Conservation (phyloP, 768 basidiomycete genomes). For the Tubosaeta brunneosetosa region DNA sequence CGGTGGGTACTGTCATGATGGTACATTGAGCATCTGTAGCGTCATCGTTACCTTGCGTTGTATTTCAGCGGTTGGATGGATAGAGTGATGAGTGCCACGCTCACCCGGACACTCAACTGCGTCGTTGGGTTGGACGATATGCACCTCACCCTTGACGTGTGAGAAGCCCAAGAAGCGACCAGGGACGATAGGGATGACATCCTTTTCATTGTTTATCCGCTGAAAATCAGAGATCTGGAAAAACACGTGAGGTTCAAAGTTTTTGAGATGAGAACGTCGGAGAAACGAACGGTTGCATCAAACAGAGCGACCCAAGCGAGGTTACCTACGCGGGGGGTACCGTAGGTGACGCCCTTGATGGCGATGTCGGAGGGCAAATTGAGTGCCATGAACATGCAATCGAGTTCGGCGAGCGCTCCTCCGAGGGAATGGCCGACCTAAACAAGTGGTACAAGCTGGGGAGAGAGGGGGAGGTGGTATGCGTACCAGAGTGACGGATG, state of each 20-base stretch:
- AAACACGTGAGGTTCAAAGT: neutral
- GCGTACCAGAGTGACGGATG: slow-evolving; percentile 40
- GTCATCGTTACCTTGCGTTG: slow-evolving; percentile 47
- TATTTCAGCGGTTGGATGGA: neutral
- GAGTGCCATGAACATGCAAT: slow-evolving; percentile 44
- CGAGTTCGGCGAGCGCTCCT: slow-evolving; percentile 49
- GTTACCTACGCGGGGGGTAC: slow-evolving; percentile 30
- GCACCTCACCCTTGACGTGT: slow-evolving; percentile 35
- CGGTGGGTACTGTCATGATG: slow-evolving; percentile 49
- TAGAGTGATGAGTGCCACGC: neutral
- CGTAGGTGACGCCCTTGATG: slow-evolving; percentile 31
- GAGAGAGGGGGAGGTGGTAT: neutral
- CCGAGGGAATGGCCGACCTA: slow-evolving; percentile 49
- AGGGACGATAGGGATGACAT: slow-evolving; percentile 55
- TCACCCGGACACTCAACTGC: slow-evolving; percentile 41
- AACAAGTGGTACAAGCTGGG: neutral
- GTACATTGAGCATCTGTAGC: slow-evolving; percentile 50
- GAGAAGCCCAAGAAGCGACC: slow-evolving; percentile 47
- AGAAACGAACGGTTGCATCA: slow-evolving; percentile 18
- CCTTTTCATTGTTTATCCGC: slow-evolving; percentile 31
- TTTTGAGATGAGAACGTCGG: neutral
- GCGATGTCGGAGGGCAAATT: slow-evolving; percentile 39
- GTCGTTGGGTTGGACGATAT: slow-evolving; percentile 36
- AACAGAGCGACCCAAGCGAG: slow-evolving; percentile 26
- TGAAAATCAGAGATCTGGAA: slow-evolving; percentile 22